Evolutionary conservation across 2,329 filamentous ascomycete species (phyloP).

Genomic region (Colletotrichum liriopes): DNA sequence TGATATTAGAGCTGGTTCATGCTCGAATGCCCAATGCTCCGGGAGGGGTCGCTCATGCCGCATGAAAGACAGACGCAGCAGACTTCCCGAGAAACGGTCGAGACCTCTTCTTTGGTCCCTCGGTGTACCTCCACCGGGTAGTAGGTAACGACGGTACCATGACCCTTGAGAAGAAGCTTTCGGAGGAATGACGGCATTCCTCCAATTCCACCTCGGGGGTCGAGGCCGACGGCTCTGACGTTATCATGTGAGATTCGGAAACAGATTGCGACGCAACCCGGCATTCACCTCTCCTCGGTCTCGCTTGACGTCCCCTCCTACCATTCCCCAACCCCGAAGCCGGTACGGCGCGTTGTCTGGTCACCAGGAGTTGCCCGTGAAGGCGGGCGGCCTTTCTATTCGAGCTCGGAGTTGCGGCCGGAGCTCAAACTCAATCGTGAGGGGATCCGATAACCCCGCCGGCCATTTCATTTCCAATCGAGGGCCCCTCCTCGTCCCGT

Average conservation of each 20-base stretch:
- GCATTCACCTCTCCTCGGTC: neutral
- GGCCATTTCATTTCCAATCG: no score
- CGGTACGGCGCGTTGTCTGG: neutral
- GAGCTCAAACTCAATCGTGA: neutral
- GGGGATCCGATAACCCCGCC: neutral
- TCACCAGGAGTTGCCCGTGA: neutral
- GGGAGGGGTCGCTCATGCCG: slow-evolving; percentile 10
- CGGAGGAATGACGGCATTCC: neutral
- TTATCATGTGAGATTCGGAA: slow-evolving; percentile 3
- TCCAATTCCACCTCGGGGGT: neutral
- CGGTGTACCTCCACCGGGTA: neutral
- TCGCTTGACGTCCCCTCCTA: neutral
- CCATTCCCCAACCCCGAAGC: neutral
- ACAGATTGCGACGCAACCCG: neutral
- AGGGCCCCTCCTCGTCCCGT: neutral
- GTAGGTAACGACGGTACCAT: neutral
- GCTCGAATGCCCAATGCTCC: slow-evolving; percentile 3
- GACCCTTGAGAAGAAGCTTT: slow-evolving; percentile 1
- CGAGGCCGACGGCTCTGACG: neutral
- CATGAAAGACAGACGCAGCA: slow-evolving; percentile 18
- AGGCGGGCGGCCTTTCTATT: neutral
- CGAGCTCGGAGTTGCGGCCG: neutral
- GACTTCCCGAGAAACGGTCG: slow-evolving; percentile 4
- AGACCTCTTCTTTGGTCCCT: neutral
- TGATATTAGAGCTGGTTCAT: slow-evolving; percentile 21